These are phyloP conservation scores for Cercospora sp. DNA, from an alignment of 2,329 filamentous ascomycete species.

Conservation along the genomic window DNA sequence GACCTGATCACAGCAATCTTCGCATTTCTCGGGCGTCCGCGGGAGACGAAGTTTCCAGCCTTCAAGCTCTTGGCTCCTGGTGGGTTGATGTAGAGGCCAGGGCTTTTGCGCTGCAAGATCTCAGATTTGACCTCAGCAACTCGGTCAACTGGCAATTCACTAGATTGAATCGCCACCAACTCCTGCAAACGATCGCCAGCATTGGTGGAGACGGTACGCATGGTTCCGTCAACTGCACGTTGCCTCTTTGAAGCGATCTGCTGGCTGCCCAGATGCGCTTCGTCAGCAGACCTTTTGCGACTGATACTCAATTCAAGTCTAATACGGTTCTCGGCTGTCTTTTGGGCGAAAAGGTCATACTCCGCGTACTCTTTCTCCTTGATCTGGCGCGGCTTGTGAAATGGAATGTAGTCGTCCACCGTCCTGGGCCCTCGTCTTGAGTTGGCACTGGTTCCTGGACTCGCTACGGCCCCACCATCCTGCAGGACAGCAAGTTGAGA, in stretches of 20 bases:
- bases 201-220: not conserved
- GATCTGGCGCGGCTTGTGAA: conserved; percentile 16
- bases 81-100: conserved; percentile 50
- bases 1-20: conserved; percentile 48
- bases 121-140: conserved; percentile 34
- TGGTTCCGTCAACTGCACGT: not conserved
- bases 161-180: not conserved
- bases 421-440: not conserved
- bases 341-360: conserved; percentile 24
- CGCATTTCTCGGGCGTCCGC: conserved; percentile 47
- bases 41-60: conserved; percentile 28
- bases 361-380: conserved; percentile 26
- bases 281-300: conserved; percentile 9
- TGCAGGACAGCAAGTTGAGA: not conserved
- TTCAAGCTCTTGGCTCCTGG: conserved; percentile 43
- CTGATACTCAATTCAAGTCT: conserved; percentile 18
- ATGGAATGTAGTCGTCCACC: not conserved
- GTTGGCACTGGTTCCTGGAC: not conserved
- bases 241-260: conserved; percentile 3
- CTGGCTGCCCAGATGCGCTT: not conserved
- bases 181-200: not conserved
- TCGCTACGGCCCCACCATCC: not conserved
- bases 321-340: conserved; percentile 20
- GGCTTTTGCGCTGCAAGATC: conserved; percentile 36
- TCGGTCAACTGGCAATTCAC: conserved; percentile 24